A percentile compares a stretch with the other conserved stretches of the same genome.
Evolutionary conservation across 164 flowering plant genomes (phyloP).

Genomic region (Stephania cephalantha): DNA sequence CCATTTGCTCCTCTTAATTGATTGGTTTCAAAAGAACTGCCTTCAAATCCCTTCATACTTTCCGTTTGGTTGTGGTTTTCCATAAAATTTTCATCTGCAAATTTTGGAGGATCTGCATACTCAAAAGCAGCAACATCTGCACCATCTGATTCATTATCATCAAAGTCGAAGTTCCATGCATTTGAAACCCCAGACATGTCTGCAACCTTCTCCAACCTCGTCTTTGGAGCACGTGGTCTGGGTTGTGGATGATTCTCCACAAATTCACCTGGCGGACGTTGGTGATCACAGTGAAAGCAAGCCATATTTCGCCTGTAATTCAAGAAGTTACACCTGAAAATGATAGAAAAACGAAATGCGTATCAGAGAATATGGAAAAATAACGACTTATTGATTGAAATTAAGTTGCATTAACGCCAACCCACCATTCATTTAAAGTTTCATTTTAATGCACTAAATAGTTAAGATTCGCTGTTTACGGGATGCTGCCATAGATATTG

Average conservation of each 20-base stretch:
- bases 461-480: not conserved
- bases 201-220: slow-evolving; percentile 39
- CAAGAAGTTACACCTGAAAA: slow-evolving; percentile 87
- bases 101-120: slow-evolving; percentile 71
- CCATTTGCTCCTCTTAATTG: slow-evolving; percentile 24
- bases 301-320: slow-evolving; percentile 89
- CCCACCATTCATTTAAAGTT: not conserved
- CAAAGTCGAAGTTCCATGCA: slow-evolving; percentile 97
- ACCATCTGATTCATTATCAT: slow-evolving; percentile 97
- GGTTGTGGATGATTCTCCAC: slow-evolving; percentile 49
- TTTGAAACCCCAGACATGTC: slow-evolving; percentile 45
- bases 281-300: slow-evolving; percentile 94
- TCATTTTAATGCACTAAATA: not conserved
- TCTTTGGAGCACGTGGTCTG: slow-evolving; percentile 33
- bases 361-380: slow-evolving; percentile 6
- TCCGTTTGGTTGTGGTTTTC: slow-evolving; percentile 22
- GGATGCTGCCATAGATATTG: not conserved
- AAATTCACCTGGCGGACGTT: slow-evolving; percentile 80
- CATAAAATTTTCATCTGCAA: slow-evolving; percentile 30
- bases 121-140: slow-evolving; percentile 99
- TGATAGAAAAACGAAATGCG: slow-evolving; percentile 7
- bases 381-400: not conserved
- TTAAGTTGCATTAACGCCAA: not conserved
- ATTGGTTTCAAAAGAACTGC: slow-evolving; percentile 21
- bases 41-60: slow-evolving; percentile 25